phyloP scores from a whole-genome alignment of 2,329 filamentous ascomycete species.

The Colletotrichum viniferum region DNA sequence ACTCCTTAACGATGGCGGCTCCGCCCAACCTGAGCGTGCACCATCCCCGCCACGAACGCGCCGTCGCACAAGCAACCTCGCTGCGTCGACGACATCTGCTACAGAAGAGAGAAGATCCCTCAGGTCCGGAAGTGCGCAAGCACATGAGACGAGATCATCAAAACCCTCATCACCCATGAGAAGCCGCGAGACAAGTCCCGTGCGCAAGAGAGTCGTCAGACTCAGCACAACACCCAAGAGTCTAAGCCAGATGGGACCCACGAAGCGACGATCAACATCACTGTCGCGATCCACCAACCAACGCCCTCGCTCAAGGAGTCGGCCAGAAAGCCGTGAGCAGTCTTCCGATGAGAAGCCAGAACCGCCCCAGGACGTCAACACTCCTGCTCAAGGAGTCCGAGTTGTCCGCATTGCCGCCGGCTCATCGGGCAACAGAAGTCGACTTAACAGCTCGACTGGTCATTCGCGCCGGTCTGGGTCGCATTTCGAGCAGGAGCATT shows the following conservation, averaged over 20 bases:
- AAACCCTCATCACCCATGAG: conserved; percentile 43
- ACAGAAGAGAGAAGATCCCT: conserved; percentile 50
- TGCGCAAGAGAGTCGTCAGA: conserved; percentile 61
- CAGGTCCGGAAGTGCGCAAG: conserved; percentile 53
- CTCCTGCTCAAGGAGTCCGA: conserved; percentile 54
- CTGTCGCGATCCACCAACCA: conserved; percentile 39
- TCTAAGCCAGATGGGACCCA: conserved; percentile 41
- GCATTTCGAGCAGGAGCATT: conserved; percentile 50
- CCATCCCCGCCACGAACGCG: conserved; percentile 53
- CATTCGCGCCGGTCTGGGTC: conserved; percentile 40
- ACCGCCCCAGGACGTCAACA: conserved; percentile 51
- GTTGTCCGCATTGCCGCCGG: conserved; percentile 60
- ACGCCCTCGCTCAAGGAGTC: conserved; percentile 37
- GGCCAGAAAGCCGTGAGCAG: conserved; percentile 45
- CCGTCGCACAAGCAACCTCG: conserved; percentile 53
- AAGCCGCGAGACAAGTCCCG: conserved; percentile 56
- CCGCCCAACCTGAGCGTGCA: conserved; percentile 46
- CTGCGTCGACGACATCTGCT: conserved; percentile 45
- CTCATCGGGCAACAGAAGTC: conserved; percentile 51
- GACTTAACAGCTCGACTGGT: conserved; percentile 36
- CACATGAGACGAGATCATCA: conserved; percentile 39
- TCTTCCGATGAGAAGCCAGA: conserved; percentile 43
- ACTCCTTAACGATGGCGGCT: conserved; percentile 69
- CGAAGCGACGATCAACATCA: conserved; percentile 56
- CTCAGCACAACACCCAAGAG: conserved; percentile 57